phyloP scores from a whole-genome alignment of 2,329 filamentous ascomycete genomes.

The Colletotrichum nymphaeae region DNA sequence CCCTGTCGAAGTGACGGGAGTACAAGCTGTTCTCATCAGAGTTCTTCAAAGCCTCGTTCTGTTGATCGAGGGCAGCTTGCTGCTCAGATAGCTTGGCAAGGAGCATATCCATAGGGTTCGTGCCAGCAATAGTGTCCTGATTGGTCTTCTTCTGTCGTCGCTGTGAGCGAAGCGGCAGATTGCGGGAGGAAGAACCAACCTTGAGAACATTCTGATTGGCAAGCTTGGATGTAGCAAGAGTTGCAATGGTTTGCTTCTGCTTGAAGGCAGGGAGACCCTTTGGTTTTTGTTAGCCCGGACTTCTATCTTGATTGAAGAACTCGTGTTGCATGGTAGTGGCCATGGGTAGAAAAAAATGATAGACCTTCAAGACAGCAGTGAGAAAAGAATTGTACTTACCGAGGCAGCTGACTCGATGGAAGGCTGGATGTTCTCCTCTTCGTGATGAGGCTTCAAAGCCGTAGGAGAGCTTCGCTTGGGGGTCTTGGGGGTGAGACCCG shows the following conservation, averaged over 20 bases:
- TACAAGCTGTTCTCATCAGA: conserved; percentile 51
- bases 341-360: neutral
- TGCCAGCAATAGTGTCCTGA: conserved; percentile 55
- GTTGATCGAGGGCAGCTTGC: conserved; percentile 68
- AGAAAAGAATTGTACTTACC: conserved; percentile 1
- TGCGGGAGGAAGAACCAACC: conserved; percentile 48
- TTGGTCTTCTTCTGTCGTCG: conserved; percentile 60
- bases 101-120: conserved; percentile 76
- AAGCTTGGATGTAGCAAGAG: conserved; percentile 65
- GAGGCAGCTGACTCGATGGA: conserved; percentile 3
- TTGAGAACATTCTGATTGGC: conserved; percentile 66
- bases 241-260: conserved; percentile 56
- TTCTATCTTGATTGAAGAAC: neutral
- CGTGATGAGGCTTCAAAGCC: conserved; percentile 29
- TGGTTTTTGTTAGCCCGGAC: neutral
- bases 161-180: conserved; percentile 38
- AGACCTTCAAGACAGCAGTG: neutral
- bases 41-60: conserved; percentile 64
- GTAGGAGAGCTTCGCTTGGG: conserved; percentile 31
- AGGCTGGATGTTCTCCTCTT: conserved; percentile 38
- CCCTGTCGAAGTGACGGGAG: conserved; percentile 55
- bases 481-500: conserved; percentile 22
- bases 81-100: conserved; percentile 81
- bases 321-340: neutral
- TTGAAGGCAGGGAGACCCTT: neutral